These are phyloP conservation scores for Cyberlindnera mycetangii DNA, from an alignment of 805 yeast genomes.

Conservation along the genomic window DNA sequence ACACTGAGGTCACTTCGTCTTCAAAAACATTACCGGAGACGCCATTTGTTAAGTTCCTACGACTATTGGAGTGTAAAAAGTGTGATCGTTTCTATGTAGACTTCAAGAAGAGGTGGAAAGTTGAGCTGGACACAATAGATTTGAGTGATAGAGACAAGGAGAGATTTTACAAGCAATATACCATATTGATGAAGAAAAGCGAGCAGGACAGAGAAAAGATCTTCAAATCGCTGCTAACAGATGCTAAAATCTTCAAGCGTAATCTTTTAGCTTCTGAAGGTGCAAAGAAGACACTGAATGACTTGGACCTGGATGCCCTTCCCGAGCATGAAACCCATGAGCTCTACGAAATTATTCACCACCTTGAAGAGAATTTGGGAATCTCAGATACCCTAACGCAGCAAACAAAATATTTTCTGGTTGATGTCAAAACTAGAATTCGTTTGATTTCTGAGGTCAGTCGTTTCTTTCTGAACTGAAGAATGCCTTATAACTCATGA, in stretches of 20 bases:
- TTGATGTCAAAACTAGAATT: conserved; percentile 7
- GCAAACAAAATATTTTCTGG: conserved; percentile 11
- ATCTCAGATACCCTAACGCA: conserved; percentile 7
- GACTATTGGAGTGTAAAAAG: conserved; percentile 27
- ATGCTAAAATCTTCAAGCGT: conserved; percentile 22
- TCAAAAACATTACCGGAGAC: not conserved
- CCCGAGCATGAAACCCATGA: conserved; percentile 8
- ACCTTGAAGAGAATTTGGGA: conserved; percentile 5
- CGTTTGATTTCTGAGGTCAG: not conserved
- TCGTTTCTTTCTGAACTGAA: not conserved
- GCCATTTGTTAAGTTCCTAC: conserved; percentile 26
- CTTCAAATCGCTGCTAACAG: conserved; percentile 16
- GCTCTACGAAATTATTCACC: conserved; percentile 2
- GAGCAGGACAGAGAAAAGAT: conserved; percentile 17
- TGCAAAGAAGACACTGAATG: not conserved
- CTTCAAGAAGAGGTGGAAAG: conserved; percentile 36
- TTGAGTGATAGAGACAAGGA: conserved; percentile 38
- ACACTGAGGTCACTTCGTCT: not conserved
- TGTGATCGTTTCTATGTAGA: conserved; percentile 35
- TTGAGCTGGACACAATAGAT: conserved; percentile 25
- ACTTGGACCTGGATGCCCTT: not conserved
- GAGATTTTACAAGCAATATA: conserved; percentile 35
- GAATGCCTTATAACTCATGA: no score
- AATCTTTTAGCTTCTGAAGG: conserved; percentile 5
- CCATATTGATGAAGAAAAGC: conserved; percentile 18